Conservation (phyloP, 768 basidiomycete genomes). For the Lactarius vividus region DNA sequence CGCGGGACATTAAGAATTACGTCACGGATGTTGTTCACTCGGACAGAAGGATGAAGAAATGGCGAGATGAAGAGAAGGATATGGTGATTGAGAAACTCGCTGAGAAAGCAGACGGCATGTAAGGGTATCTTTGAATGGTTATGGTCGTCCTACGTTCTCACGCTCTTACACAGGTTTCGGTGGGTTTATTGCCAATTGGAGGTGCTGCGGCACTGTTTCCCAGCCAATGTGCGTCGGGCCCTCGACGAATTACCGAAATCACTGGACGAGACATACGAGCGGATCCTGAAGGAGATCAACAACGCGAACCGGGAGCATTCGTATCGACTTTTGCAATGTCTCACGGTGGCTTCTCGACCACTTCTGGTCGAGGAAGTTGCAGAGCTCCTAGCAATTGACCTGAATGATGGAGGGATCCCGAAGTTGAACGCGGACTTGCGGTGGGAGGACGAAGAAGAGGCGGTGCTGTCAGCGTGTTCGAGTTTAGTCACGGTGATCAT, state of each 20-base stretch:
- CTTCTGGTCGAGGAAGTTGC: background rate
- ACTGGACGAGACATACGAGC: constrained; percentile 5
- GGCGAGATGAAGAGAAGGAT: background rate
- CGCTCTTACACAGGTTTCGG: background rate
- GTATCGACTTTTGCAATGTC: background rate
- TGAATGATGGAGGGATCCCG: background rate
- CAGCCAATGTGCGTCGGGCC: background rate
- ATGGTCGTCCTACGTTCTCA: background rate
- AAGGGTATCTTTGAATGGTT: background rate
- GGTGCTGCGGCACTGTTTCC: background rate
- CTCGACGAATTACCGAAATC: constrained; percentile 1
- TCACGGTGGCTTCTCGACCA: background rate
- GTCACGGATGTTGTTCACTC: background rate
- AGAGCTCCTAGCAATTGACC: background rate
- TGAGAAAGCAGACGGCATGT: background rate
- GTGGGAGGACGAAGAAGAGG: background rate
- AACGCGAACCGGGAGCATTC: background rate
- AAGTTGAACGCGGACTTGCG: background rate
- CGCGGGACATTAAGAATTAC: background rate
- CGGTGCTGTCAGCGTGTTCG: background rate
- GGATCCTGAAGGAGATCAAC: background rate
- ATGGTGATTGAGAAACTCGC: background rate
- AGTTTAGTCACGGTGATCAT: background rate
- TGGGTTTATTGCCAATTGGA: background rate
- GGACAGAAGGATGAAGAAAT: background rate